Conservation (phyloP, 192 early-diverging fungal genomes). For the Coemansia sp. region DNA sequence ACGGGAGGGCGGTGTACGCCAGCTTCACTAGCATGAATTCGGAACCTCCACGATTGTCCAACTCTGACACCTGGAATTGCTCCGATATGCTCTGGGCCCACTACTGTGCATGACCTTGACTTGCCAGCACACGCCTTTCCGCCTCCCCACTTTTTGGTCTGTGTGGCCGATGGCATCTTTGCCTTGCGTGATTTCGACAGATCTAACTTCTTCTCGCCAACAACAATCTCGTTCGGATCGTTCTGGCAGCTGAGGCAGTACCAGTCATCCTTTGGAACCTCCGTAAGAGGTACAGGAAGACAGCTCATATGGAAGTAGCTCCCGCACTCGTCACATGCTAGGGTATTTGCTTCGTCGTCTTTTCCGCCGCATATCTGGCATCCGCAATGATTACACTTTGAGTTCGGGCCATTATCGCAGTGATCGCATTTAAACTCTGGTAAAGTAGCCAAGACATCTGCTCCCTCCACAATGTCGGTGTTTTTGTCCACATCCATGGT, state of each 20-base stretch:
- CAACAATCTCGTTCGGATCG: slow-evolving; percentile 44
- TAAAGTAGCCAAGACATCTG: background rate
- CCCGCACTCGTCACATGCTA: slow-evolving; percentile 63
- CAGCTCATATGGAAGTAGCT: slow-evolving; percentile 57
- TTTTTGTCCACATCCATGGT: background rate
- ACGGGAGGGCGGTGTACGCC: slow-evolving; percentile 66
- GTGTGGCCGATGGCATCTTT: slow-evolving; percentile 56
- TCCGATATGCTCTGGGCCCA: slow-evolving; percentile 49
- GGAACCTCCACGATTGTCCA: slow-evolving; percentile 56
- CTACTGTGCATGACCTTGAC: slow-evolving; percentile 43
- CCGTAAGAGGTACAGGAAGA: slow-evolving; percentile 35
- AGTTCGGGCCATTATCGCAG: slow-evolving; percentile 27
- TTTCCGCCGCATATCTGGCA: slow-evolving; percentile 55
- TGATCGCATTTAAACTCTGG: slow-evolving; percentile 22
- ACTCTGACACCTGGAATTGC: slow-evolving; percentile 60
- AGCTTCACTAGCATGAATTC: slow-evolving; percentile 49
- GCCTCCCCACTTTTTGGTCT: slow-evolving; percentile 57
- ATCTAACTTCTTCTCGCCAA: slow-evolving; percentile 46
- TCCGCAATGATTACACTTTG: slow-evolving; percentile 52
- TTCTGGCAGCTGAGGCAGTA: slow-evolving; percentile 53
- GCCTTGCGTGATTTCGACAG: slow-evolving; percentile 41
- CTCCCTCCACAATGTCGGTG: background rate
- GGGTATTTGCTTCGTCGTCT: slow-evolving; percentile 54
- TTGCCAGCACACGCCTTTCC: slow-evolving; percentile 56
- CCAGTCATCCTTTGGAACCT: slow-evolving; percentile 53